These are phyloP conservation scores for Groenewaldozyma auringiensis DNA, from an alignment of 1,139 yeast genomes.

Conservation along the genomic window DNA sequence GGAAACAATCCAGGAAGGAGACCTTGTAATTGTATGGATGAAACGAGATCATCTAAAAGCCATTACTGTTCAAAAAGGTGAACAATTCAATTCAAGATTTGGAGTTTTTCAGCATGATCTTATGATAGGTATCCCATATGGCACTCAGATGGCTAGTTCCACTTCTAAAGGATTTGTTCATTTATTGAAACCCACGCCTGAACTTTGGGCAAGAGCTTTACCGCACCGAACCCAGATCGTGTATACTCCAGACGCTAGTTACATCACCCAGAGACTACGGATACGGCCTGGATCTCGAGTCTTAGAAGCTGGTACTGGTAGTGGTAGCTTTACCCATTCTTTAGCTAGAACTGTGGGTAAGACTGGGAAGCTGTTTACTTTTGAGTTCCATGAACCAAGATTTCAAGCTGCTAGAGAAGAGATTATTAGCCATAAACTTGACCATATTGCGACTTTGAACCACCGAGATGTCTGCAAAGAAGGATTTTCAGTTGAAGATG, in stretches of 20 bases:
- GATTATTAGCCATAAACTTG: conserved; percentile 62
- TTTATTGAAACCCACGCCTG: conserved; percentile 86
- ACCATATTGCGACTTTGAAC: conserved; percentile 48
- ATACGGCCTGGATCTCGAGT: conserved; percentile 70
- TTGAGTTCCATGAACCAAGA: conserved; percentile 85
- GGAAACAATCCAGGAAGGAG: conserved; percentile 67
- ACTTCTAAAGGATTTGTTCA: conserved; percentile 84
- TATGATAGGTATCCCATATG: conserved; percentile 78
- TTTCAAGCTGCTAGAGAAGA: conserved; percentile 72
- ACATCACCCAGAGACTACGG: conserved; percentile 72
- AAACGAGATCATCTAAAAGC: conserved; percentile 78
- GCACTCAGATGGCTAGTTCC: conserved; percentile 76
- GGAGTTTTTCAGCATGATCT: conserved; percentile 78
- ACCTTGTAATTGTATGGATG: conserved; percentile 76
- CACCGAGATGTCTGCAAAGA: conserved; percentile 89
- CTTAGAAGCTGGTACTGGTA: conserved; percentile 97
- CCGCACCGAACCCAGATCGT: conserved; percentile 98
- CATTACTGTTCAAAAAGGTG: conserved; percentile 51
- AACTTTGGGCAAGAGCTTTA: conserved; percentile 86
- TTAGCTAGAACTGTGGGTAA: conserved; percentile 69
- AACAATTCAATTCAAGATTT: conserved; percentile 68
- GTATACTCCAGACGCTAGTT: conserved; percentile 90
- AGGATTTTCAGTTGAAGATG: conserved; percentile 58
- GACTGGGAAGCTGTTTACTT: conserved; percentile 65
- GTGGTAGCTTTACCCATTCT: conserved; percentile 92